Evolutionary conservation across 768 basidiomycete species (phyloP), one percentile per base, ranked within the genome.

Genomic region (Mrakia gelida): DNA sequence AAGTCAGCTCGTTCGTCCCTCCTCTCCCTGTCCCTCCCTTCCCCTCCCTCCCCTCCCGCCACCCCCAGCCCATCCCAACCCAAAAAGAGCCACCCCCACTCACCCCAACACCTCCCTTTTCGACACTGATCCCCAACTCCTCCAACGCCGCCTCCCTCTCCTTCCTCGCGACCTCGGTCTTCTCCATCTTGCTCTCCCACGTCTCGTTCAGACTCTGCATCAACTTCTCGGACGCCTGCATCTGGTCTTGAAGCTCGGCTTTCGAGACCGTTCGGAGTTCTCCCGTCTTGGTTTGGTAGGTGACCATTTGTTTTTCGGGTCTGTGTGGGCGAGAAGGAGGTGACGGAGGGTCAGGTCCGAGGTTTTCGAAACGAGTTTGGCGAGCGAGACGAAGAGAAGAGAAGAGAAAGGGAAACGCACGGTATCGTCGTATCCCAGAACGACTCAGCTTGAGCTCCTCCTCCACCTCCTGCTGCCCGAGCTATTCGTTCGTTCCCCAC

Each of bases 81-180:
- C 4, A 67, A 18, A 13, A 10, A 45, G 9, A 15, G 28, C 30
- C n/a, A 28, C 26, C 6, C 18, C 8, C 26, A 32, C 68, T 65
- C 32, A 75, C 72, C 30, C 76, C 72, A 21, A 70, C 62, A 11
- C 56, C 92, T 54, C 83, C 81, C 88, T 95, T 98, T 86, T 98
- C 96, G 79, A 99, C 94, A 59, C 92, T 93, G 85, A 99, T 98
- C 52, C 97, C 97, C 80, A 99, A 86, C 85, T 97, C 96, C 85
- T 99, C 97, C 70, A 99, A 85, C 15, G 97, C 97, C 87, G 94
- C 92, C 87, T 99, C 97, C 80, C 97, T 90, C 85, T 98, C 95
- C 82, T 92, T 92, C 87, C 98, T 45, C 11, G 75, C 65, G 21
- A 68, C 71, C 45, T 79, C 78, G 23, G 79, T 75, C 63, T 80